Conservation (phyloP, 177 flowering plant genomes). For the Telopea speciosissima region DNA sequence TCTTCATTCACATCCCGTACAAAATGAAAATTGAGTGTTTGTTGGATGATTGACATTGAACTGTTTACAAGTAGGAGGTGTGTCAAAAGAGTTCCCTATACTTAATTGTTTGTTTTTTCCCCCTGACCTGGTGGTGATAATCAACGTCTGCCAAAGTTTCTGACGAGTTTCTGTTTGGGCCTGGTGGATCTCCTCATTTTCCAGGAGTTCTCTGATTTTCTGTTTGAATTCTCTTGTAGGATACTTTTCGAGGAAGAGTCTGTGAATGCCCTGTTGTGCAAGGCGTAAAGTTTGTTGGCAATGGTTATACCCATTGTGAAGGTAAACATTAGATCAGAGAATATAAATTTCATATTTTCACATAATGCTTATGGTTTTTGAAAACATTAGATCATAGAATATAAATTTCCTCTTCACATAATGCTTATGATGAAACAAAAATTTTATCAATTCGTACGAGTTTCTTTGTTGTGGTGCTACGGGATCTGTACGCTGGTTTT, state of each 20-base stretch:
- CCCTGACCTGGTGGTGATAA: not conserved
- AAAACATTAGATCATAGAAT: too few relatives aligned
- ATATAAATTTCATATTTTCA: too few relatives aligned
- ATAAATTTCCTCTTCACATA: too few relatives aligned
- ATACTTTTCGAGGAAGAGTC: constrained; percentile 93
- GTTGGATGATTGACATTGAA: not conserved
- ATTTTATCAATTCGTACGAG: too few relatives aligned
- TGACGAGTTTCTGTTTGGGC: not conserved
- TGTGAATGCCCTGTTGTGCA: constrained; percentile 84
- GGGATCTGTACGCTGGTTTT: too few relatives aligned
- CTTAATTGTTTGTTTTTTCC: not conserved
- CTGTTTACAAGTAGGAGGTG: not conserved
- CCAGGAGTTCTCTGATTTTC: not conserved
- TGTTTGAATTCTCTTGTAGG: constrained; percentile 36
- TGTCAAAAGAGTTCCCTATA: not conserved
- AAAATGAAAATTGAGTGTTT: not conserved
- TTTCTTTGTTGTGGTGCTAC: too few relatives aligned
- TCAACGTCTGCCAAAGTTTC: not conserved
- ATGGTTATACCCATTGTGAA: constrained; percentile 91
- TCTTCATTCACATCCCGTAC: not conserved
- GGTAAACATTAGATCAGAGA: constrained; percentile 30
- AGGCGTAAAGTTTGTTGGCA: constrained; percentile 87
- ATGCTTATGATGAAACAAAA: too few relatives aligned
- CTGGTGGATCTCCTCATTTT: not conserved
- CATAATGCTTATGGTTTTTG: too few relatives aligned